Evolutionary conservation across 257 asterid genomes (phyloP), one percentile per base, ranked within the genome.

Genomic region (Orobanche coerulescens): DNA sequence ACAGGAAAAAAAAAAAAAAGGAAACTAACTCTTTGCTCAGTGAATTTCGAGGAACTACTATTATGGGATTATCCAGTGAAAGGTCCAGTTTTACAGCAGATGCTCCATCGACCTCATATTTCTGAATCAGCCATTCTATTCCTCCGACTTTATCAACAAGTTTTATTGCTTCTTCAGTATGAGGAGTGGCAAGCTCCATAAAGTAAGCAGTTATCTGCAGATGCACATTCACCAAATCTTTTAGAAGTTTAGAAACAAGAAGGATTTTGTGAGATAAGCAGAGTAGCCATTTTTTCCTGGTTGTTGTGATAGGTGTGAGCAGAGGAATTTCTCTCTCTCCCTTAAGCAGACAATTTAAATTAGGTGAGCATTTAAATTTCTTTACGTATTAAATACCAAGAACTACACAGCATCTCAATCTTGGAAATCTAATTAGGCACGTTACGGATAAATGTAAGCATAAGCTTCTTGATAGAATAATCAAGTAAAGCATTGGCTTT

Each of bases 91-190:
- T 93, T 28, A 93, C 66, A 65, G 98, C 97, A 73, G 97, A 60
- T 61, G 97, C 95, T 50, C 98, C 98, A 77, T 93, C 98, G 20
- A 93, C 82, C 87, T 93, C 98, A 57, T 89, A 82, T 69, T 93
- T 93, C 78, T 86, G 86, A 73, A 89, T 93, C 82, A 89, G 79
- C 98, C 98, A 89, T 77, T 93, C 98, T 61, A 93, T 89, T 67
- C 97, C 98, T 70, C 97, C 96, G 8, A 93, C 97, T 77, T 93
- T 93, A 80, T 93, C 98, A 64, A 93, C 95, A 67, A 93, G 86
- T 68, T 86, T 76, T 64, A 93, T 84, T 60, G 91, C 98, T 80
- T 93, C 98, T 76, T 89, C 98, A 23, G 98, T 78, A 71, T 76
- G 91, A 31, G 98, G 98, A 49, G 98, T 77, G 61, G 98, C 98